Percentiles rank a stretch among this genome's conserved stretches.
These are phyloP conservation scores for Xylariaceae sp. DNA, from an alignment of 2,329 filamentous ascomycete genomes.

Conservation along the genomic window DNA sequence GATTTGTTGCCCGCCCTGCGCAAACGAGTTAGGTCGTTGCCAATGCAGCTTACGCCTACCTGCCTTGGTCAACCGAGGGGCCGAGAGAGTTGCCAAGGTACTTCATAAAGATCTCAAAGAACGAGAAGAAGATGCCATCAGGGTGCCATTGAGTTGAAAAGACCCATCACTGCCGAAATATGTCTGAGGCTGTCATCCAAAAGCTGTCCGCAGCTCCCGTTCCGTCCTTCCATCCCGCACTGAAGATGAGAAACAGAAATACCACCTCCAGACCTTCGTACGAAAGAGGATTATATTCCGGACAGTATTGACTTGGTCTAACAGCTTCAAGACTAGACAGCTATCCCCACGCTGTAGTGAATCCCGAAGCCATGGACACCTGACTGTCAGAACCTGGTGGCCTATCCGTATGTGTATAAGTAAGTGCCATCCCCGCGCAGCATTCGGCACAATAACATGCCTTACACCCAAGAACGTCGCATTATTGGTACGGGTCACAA, in stretches of 20 bases:
- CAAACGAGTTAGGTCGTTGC: too few relatives aligned
- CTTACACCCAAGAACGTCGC: neutral
- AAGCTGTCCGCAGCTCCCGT: neutral
- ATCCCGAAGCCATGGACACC: constrained; percentile 11
- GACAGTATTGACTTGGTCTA: neutral
- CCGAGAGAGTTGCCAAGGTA: neutral
- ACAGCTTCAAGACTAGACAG: neutral
- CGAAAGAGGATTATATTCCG: neutral
- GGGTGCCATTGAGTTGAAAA: neutral
- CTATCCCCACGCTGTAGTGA: constrained; percentile 3
- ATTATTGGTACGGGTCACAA: neutral
- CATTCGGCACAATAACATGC: neutral
- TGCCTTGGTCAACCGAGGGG: too few relatives aligned
- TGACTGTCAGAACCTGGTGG: constrained; percentile 8
- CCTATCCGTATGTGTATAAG: constrained; percentile 4
- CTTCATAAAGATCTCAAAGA: neutral
- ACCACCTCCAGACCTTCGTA: neutral
- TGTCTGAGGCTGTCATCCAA: neutral
- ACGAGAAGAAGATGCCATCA: neutral
- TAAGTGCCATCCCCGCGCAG: neutral
- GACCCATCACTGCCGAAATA: neutral
- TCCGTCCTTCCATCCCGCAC: neutral
- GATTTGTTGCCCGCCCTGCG: constrained; percentile 6
- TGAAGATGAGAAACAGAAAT: too few relatives aligned
- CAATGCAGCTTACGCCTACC: too few relatives aligned